Evolutionary conservation across 208 protist species (phyloP).

Genomic region (Sergeia podlipaevii): DNA sequence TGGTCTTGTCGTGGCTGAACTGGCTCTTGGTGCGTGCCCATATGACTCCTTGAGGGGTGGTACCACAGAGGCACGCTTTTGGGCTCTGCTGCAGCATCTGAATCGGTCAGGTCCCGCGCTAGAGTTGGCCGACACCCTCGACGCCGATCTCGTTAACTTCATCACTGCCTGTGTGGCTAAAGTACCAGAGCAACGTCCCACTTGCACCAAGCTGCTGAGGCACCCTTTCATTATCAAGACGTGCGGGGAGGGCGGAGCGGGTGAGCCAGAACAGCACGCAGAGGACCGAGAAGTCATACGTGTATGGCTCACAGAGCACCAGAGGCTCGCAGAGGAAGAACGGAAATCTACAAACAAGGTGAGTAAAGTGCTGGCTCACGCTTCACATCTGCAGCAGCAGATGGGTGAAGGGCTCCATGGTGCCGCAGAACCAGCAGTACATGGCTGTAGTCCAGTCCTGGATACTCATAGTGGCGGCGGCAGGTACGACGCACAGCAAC

Average conservation of each 20-base stretch:
- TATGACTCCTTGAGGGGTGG: conserved; percentile 51
- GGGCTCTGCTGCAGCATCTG: conserved; percentile 82
- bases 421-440: background rate
- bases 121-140: conserved; percentile 44
- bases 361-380: no score
- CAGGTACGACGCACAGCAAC: no score
- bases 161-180: conserved; percentile 67
- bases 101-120: conserved; percentile 45
- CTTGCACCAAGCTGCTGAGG: conserved; percentile 57
- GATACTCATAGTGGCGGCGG: no score
- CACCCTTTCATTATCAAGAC: conserved; percentile 63
- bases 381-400: no score
- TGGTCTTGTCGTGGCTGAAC: conserved; percentile 89
- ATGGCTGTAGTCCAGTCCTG: background rate
- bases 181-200: conserved; percentile 47
- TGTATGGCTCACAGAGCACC: conserved; percentile 20
- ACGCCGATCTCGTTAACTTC: conserved; percentile 55
- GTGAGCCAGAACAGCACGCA: background rate
- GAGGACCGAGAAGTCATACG: conserved; percentile 21
- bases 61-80: conserved; percentile 78
- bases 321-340: no score
- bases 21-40: conserved; percentile 80
- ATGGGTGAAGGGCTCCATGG: background rate
- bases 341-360: no score
- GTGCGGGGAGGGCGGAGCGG: conserved; percentile 2